A percentile compares a stretch with the other conserved stretches of the same genome.
Evolutionary conservation across 2,329 filamentous ascomycete species (phyloP).

Genomic region (Chaetomiaceae sp.): DNA sequence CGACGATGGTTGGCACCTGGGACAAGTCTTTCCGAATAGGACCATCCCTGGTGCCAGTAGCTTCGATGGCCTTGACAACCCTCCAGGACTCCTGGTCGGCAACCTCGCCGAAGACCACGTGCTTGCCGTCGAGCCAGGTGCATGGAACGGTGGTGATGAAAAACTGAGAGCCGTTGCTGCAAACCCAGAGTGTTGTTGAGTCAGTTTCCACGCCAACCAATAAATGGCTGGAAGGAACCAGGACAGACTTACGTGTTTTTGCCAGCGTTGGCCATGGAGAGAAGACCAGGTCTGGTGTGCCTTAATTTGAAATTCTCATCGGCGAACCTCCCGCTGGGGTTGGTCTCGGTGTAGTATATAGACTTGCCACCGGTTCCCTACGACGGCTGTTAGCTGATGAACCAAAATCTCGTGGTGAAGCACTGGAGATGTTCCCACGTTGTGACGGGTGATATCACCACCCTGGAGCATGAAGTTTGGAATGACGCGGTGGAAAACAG

Average conservation of each 20-base stretch:
- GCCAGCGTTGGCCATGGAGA: slow-evolving; percentile 94
- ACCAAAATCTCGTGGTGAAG: not conserved
- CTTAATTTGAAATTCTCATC: slow-evolving; percentile 83
- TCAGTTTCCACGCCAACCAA: too few relatives aligned
- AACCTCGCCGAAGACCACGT: slow-evolving; percentile 81
- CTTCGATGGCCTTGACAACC: slow-evolving; percentile 57
- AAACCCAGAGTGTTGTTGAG: slow-evolving; percentile 37
- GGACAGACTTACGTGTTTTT: slow-evolving; percentile 70
- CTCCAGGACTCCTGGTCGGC: slow-evolving; percentile 42
- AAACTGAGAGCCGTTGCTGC: slow-evolving; percentile 95
- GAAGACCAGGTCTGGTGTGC: slow-evolving; percentile 69
- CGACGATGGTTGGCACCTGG: slow-evolving; percentile 52
- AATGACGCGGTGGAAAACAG: slow-evolving; percentile 89
- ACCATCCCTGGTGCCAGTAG: slow-evolving; percentile 50
- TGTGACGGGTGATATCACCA: slow-evolving; percentile 88
- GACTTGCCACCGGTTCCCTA: slow-evolving; percentile 87
- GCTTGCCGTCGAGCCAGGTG: slow-evolving; percentile 74
- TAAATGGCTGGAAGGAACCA: too few relatives aligned
- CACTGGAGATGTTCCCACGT: slow-evolving; percentile 54
- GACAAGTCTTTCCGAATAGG: slow-evolving; percentile 41
- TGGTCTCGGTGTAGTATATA: too few relatives aligned
- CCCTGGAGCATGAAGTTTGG: slow-evolving; percentile 93
- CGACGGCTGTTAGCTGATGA: not conserved
- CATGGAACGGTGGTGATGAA: slow-evolving; percentile 93
- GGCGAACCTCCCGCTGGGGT: slow-evolving; percentile 87